Evolutionary conservation across 2,329 filamentous ascomycete species (phyloP), one percentile per base, ranked within the genome.

Genomic region (Colletotrichum cereale): DNA sequence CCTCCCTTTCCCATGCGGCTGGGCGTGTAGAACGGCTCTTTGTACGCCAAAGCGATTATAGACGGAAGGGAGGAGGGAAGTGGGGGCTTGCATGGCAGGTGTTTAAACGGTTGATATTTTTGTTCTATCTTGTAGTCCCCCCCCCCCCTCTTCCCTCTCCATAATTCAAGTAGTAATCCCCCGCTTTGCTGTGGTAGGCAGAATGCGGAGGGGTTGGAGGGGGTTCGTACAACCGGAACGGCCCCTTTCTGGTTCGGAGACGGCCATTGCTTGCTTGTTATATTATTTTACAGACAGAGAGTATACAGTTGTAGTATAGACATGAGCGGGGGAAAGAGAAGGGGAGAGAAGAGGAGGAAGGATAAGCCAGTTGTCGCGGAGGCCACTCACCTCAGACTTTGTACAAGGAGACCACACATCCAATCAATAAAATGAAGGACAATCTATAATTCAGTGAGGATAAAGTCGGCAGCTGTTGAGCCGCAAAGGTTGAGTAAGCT

Each of bases 381-480:
- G 76, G 78, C 77, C 78, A 81, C 80, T 82, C 79, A 80, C 77
- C 80, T 80, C 78, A 79, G 44, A 65, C 42, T 55, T 29, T 64
- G 65, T 44, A 63, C 10, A 68, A 52, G 62, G 47, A 53, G 31
- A 52, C 60, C 60, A 62, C 34, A 62, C 52, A 62, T 44, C 58
- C 65, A 63, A 63, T 55, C 65, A 63, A 71, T 36, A 52, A 60
- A 24, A 66, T 24, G 52, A 67, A 67, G 24, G 24, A 62, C 29
- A 57, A 34, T 36, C 21, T 26, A 44, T n/a, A 44, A 71, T 34
- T 10, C 7, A 47, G 10, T 42, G 5, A 7, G 6, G 2, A 12
- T 7, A n/a, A 62, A 5, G 10, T n/a, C 24, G 16, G n/a, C 8
- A 6, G 29, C 12, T 14, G 8, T 21, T n/a, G 38, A 26, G 12